Base-by-base conservation (phyloP, 768 basidiomycete species). In the Leccinum barrowsii region DNA sequence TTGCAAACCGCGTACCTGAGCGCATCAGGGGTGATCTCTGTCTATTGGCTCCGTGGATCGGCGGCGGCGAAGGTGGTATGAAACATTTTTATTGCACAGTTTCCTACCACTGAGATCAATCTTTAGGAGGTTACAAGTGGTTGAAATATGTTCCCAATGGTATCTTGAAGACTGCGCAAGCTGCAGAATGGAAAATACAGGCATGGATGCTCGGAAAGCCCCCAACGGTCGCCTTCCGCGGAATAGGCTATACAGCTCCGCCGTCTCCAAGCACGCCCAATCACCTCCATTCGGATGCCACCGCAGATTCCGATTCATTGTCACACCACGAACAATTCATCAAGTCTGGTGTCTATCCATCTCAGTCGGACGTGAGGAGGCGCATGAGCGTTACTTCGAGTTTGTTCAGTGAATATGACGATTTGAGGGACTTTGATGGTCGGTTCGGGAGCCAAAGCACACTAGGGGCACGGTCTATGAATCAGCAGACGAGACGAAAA, bases 151-250 rank as follows among this genome's bases (percentile, higher is more conserved):
- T 99, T 6, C 96, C 96, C 1, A 92, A 90, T 59, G 86, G 90
- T 28, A 84, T 99, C 40, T 78, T 99, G 62, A 94, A 91, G 77
- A 94, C 94, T 0, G 96, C 94, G 1, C 94, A 96, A 72, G 92
- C 94, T 4, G 96, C 96, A 0, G 96, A 99, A 69, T 98, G 94
- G 94, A 93, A 90, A 72, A 79, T 98, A 48, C 94, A 97, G 68
- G 90, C 92, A 0, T 98, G 95, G 92, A 92, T 92, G 87, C 83
- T 99, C 30, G 97, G 96, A 62, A 98, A 98, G 67, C 92, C 93
- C 17, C 95, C 94, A 10, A 86, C 87, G 2, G 78, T 93, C 44
- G 80, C 89, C 1, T 93, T 86, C 66, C 83, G 91, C 65, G 93
- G 92, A 30, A 94, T 97, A 67, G 93, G 90, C 19, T 93, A 89